phyloP scores from a whole-genome alignment of 1,284 basidiomycete species.

The Pascua sp. region DNA sequence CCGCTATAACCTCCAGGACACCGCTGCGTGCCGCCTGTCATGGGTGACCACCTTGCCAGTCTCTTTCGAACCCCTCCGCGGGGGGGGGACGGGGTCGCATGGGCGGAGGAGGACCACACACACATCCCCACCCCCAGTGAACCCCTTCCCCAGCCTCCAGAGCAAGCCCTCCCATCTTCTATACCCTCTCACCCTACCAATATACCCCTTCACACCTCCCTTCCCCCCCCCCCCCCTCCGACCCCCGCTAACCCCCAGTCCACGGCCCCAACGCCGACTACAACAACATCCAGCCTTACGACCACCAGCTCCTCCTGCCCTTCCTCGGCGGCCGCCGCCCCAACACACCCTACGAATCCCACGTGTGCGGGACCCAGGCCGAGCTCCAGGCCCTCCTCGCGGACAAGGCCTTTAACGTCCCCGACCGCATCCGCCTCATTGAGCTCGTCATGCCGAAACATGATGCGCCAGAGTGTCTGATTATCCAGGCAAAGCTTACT shows the following conservation, averaged over 20 bases:
- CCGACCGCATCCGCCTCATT: constrained; percentile 45
- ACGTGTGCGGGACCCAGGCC: constrained; percentile 39
- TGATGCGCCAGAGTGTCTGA: constrained; percentile 40
- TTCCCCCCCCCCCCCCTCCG: not conserved
- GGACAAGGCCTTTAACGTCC: constrained; percentile 39
- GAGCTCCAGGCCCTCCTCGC: constrained; percentile 57
- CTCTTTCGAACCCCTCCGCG: constrained; percentile 31
- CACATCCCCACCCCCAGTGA: too few relatives aligned
- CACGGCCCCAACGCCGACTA: constrained; percentile 48
- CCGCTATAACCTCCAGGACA: too few relatives aligned
- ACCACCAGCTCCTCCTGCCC: constrained; percentile 48
- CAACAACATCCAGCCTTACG: constrained; percentile 51
- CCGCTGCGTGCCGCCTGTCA: too few relatives aligned
- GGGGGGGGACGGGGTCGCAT: too few relatives aligned
- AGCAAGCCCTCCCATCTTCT: too few relatives aligned
- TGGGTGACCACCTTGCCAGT: too few relatives aligned
- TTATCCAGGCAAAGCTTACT: constrained; percentile 49
- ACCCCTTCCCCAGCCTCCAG: too few relatives aligned
- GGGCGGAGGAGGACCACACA: too few relatives aligned
- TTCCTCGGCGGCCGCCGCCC: constrained; percentile 33
- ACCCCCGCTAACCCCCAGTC: constrained; percentile 26
- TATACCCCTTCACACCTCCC: too few relatives aligned
- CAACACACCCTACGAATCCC: constrained; percentile 28
- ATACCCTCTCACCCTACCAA: too few relatives aligned
- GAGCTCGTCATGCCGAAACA: constrained; percentile 49